Evolutionary conservation across 148 eudicot genomes (phyloP), one percentile per base, ranked within the genome.

Genomic region (Chenopodium berlandieri): DNA sequence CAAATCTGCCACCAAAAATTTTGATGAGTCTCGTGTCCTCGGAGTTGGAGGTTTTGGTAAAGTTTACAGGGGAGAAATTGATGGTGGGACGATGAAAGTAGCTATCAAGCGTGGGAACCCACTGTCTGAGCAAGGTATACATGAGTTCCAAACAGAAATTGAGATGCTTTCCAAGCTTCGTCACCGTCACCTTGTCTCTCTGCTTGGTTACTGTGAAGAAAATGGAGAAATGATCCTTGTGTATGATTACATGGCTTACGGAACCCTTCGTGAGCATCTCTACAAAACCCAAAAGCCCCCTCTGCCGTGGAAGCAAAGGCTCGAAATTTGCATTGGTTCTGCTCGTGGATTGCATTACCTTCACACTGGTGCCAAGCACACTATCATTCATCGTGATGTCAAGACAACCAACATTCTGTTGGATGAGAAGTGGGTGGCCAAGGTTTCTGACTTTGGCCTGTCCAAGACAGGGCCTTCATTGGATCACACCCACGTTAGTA

Each of bases 111-210:
- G 99, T 44, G 97, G 92, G 47, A 93, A 93, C 79, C 94, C 99
- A 1, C 87, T 88, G 2, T 91, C 99, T 17, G 97, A 93, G 67
- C 99, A 95, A 84, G 99, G 99, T 58, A 83, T 95, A 37, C 92
- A 93, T 37, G 99, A 95, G 79, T 95, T 95, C 81, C 99, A 95
- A 68, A 95, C 99, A 5, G 99, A 95, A 84, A 95, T 95, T 13
- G 99, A 95, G 82, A 91, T 95, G 97, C 97, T 95, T 23, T 95
- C 99, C 22, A 95, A 93, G 84, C 97, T 95, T 82, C 94, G 99
- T 46, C 99, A 95, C 69, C 94, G 97, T 44, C 97, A 95, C 84
- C 92, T 95, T 34, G 99, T 95, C 71, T 95, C 99, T 5, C 84
- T 95, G 22, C 92, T 95, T 10, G 98, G 98, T 71, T 95, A 93